Evolutionary conservation across 495 filamentous ascomycete genomes (phyloP).

Genomic region (Massariosphaeria phaeospora): DNA sequence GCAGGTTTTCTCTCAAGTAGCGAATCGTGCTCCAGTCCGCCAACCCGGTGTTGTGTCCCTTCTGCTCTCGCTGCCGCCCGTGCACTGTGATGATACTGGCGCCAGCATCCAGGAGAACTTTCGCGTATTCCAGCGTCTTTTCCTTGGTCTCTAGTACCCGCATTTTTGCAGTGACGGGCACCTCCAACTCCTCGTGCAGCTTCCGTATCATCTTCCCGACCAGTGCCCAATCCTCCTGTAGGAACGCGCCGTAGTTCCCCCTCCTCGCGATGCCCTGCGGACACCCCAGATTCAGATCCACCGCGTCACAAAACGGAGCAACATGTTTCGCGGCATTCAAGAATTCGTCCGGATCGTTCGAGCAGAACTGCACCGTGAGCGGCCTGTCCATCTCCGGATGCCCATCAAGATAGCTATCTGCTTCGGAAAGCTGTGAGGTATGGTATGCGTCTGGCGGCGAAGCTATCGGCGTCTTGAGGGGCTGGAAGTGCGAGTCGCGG

Average conservation of each 20-base stretch:
- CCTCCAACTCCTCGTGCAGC: slow-evolving; percentile 62
- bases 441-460: slow-evolving; percentile 22
- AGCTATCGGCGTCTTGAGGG: slow-evolving; percentile 48
- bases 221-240: slow-evolving; percentile 87
- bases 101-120: slow-evolving; percentile 80
- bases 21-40: slow-evolving; percentile 85
- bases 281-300: slow-evolving; percentile 97
- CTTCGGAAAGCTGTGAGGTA: slow-evolving; percentile 6
- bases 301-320: slow-evolving; percentile 81
- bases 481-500: slow-evolving; percentile 71
- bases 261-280: slow-evolving; percentile 90
- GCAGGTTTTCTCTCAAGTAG: slow-evolving; percentile 77
- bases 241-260: slow-evolving; percentile 87
- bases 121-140: slow-evolving; percentile 80
- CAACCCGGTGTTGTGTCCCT: slow-evolving; percentile 90
- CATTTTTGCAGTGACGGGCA: slow-evolving; percentile 94
- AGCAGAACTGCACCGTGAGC: slow-evolving; percentile 93
- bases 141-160: slow-evolving; percentile 82
- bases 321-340: slow-evolving; percentile 70
- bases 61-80: slow-evolving; percentile 82
- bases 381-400: slow-evolving; percentile 78
- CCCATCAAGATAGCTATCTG: slow-evolving; percentile 62
- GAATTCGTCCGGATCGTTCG: slow-evolving; percentile 76
- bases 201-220: slow-evolving; percentile 74
- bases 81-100: slow-evolving; percentile 92